phyloP scores from a whole-genome alignment of 257 asterid genomes.

The Paraleonurus japonicus region DNA sequence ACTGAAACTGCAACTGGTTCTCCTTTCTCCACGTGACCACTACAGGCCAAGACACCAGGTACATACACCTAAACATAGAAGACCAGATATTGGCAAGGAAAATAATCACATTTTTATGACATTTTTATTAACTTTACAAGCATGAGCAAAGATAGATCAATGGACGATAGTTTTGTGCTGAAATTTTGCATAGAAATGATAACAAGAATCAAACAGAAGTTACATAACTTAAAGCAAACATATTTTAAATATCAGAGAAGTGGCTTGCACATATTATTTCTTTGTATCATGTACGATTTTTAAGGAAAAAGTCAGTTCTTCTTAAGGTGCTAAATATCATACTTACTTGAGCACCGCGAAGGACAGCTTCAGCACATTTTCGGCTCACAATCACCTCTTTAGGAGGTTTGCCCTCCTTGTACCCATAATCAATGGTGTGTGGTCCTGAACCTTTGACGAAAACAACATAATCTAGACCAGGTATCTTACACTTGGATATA shows the following conservation, averaged over 20 bases:
- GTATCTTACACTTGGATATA: conserved; percentile 64
- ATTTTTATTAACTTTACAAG: not conserved
- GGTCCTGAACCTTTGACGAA: conserved; percentile 91
- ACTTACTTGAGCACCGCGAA: conserved; percentile 97
- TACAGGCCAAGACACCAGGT: conserved; percentile 99
- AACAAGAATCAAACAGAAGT: not conserved
- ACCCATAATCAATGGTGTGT: conserved; percentile 63
- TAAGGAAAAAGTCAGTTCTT: not conserved
- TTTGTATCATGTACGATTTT: not conserved
- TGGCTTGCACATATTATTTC: not conserved
- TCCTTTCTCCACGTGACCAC: conserved; percentile 93
- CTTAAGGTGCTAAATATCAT: not conserved
- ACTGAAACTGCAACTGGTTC: conserved; percentile 90
- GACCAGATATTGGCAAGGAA: conserved; percentile 17
- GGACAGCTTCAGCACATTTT: conserved; percentile 99
- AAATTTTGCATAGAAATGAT: not conserved
- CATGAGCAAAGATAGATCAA: not conserved
- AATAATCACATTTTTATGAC: not conserved
- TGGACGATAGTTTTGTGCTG: not conserved
- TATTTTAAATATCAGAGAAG: not conserved
- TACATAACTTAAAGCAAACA: not conserved
- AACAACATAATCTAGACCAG: conserved; percentile 69
- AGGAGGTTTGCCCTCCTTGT: conserved; percentile 52
- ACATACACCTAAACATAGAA: conserved; percentile 67
- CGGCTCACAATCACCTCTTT: conserved; percentile 96